Evolutionary conservation across 2,329 filamentous ascomycete genomes (phyloP).

Genomic region (Cladosporium velox): DNA sequence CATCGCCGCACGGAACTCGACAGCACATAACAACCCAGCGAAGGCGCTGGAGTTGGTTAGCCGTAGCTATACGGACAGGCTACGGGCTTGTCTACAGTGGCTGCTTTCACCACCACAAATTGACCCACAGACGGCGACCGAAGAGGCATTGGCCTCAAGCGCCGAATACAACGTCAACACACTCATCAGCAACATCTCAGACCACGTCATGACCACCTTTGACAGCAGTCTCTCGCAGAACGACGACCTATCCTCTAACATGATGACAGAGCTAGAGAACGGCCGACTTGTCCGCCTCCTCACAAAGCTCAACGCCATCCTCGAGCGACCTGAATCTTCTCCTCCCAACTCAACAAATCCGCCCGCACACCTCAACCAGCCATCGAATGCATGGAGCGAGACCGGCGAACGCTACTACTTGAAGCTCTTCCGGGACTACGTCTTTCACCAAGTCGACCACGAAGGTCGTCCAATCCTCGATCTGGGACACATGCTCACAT

Average conservation of each 20-base stretch:
- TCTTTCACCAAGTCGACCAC: slow-evolving; percentile 92
- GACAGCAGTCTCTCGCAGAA: slow-evolving; percentile 77
- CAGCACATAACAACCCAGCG: slow-evolving; percentile 58
- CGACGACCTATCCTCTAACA: slow-evolving; percentile 71
- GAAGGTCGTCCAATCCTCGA: slow-evolving; percentile 82
- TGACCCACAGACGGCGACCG: slow-evolving; percentile 25
- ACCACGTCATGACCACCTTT: slow-evolving; percentile 72
- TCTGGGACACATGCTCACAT: slow-evolving; percentile 81
- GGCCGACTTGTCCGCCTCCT: slow-evolving; percentile 77
- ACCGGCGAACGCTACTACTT: slow-evolving; percentile 89
- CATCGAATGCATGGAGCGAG: slow-evolving; percentile 70
- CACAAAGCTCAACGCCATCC: slow-evolving; percentile 83
- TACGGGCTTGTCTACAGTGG: slow-evolving; percentile 80
- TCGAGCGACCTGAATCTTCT: slow-evolving; percentile 79
- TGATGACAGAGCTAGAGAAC: slow-evolving; percentile 85
- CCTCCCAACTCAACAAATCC: slow-evolving; percentile 50
- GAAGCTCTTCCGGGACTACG: slow-evolving; percentile 94
- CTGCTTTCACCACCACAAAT: slow-evolving; percentile 64
- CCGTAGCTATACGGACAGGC: slow-evolving; percentile 72
- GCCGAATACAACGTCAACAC: slow-evolving; percentile 72
- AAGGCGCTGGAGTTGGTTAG: slow-evolving; percentile 75
- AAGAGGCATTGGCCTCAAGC: slow-evolving; percentile 22
- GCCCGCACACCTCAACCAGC: slow-evolving; percentile 36
- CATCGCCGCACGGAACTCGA: slow-evolving; percentile 63
- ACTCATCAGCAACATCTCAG: slow-evolving; percentile 75